Conservation (phyloP, 306 rosid genomes). For the Morella rubra region DNA sequence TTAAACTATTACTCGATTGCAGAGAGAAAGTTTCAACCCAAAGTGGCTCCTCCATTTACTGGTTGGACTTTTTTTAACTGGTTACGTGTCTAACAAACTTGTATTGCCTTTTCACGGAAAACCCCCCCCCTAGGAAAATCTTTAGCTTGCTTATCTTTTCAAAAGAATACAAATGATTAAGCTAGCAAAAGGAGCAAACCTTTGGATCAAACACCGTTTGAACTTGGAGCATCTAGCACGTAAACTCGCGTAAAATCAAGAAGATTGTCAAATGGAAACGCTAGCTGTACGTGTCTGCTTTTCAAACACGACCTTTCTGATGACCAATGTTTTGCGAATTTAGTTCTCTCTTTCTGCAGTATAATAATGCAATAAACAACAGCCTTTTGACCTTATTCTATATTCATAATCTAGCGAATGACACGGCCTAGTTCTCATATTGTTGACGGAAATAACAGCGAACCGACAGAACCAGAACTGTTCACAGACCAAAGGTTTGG, state of each 20-base stretch:
- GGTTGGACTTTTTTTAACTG: slow-evolving; percentile 3
- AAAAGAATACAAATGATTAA: slow-evolving; percentile 41
- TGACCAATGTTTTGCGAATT: slow-evolving; percentile 3
- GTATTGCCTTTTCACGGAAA: not conserved
- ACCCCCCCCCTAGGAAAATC: not conserved
- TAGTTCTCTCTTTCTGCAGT: not conserved
- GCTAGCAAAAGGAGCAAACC: slow-evolving; percentile 2
- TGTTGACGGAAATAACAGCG: not conserved
- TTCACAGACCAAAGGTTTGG: not conserved
- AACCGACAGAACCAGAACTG: not conserved
- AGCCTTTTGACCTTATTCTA: slow-evolving; percentile 49
- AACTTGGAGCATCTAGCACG: slow-evolving; percentile 13
- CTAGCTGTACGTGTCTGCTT: slow-evolving; percentile 25
- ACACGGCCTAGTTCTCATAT: not conserved
- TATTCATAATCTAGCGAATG: slow-evolving; percentile 26
- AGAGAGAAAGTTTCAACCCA: not conserved
- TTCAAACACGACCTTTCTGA: slow-evolving; percentile 33
- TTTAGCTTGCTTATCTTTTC: slow-evolving; percentile 23
- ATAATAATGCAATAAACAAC: slow-evolving; percentile 32
- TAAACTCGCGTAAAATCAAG: slow-evolving; percentile 27
- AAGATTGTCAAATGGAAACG: slow-evolving; percentile 13
- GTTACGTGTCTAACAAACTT: slow-evolving; percentile 24
- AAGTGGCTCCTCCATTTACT: not conserved
- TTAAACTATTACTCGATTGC: no score
- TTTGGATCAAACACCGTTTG: slow-evolving; percentile 26